These are phyloP conservation scores for Byssothecium circinans DNA, from an alignment of 2,329 filamentous ascomycete genomes.

Conservation along the genomic window DNA sequence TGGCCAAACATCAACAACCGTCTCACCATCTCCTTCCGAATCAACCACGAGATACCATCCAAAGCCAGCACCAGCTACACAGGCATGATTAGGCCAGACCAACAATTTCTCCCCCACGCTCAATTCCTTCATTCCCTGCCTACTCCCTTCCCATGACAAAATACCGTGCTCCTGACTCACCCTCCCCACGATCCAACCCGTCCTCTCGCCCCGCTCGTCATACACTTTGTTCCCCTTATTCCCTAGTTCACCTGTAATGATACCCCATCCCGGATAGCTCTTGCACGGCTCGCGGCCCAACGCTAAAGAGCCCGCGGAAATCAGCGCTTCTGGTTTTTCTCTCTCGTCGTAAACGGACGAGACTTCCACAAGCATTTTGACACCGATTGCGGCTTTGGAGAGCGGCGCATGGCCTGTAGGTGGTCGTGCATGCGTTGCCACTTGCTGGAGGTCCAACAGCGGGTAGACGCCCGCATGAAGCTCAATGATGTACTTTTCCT, in stretches of 20 bases:
- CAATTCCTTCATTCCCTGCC: slow-evolving; percentile 39
- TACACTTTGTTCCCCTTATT: slow-evolving; percentile 26
- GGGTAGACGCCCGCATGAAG: slow-evolving; percentile 78
- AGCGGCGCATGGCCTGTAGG: slow-evolving; percentile 37
- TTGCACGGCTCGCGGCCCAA: slow-evolving; percentile 73
- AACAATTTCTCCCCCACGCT: slow-evolving; percentile 31
- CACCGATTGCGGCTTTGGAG: slow-evolving; percentile 50
- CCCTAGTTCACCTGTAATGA: slow-evolving; percentile 62
- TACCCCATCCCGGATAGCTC: slow-evolving; percentile 71
- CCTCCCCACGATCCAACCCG: slow-evolving; percentile 67
- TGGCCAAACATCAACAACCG: slow-evolving; percentile 73
- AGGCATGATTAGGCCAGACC: slow-evolving; percentile 81
- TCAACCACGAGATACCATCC: slow-evolving; percentile 76
- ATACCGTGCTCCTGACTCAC: slow-evolving; percentile 81
- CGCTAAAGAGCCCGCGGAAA: slow-evolving; percentile 69
- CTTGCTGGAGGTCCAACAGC: slow-evolving; percentile 75
- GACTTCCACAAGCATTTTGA: slow-evolving; percentile 67
- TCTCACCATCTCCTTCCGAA: slow-evolving; percentile 52
- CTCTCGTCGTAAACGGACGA: slow-evolving; percentile 62
- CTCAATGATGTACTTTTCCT: slow-evolving; percentile 54
- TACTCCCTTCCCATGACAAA: slow-evolving; percentile 59
- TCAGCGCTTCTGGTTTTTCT: slow-evolving; percentile 62
- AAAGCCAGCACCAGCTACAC: slow-evolving; percentile 71
- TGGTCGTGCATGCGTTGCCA: slow-evolving; percentile 67
- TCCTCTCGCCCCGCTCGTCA: slow-evolving; percentile 31